Percentiles rank a stretch among this genome's conserved stretches.
Evolutionary conservation across 2,329 filamentous ascomycete species (phyloP).

Genomic region (Drechslerella coelobrocha): DNA sequence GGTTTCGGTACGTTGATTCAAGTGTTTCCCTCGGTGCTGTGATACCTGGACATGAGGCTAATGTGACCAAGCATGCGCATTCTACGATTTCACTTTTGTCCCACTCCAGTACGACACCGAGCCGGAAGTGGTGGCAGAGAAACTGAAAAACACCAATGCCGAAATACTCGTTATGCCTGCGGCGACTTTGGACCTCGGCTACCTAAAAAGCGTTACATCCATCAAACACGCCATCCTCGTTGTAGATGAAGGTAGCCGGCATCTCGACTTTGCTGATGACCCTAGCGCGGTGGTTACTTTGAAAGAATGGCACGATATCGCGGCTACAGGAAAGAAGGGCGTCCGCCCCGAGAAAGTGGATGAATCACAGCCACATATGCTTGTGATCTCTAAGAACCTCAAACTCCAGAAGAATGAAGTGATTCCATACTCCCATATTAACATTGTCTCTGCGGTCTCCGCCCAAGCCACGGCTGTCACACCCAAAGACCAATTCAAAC

Average conservation of each 20-base stretch:
- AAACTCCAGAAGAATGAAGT: slow-evolving; percentile 68
- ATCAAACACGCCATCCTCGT: slow-evolving; percentile 88
- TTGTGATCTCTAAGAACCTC: slow-evolving; percentile 37
- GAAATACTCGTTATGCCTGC: slow-evolving; percentile 85
- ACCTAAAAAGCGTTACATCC: slow-evolving; percentile 72
- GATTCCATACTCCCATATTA: slow-evolving; percentile 78
- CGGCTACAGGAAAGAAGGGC: slow-evolving; percentile 66
- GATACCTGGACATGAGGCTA: slow-evolving; percentile 54
- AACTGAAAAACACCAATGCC: slow-evolving; percentile 75
- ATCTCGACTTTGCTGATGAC: slow-evolving; percentile 80
- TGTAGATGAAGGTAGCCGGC: slow-evolving; percentile 84
- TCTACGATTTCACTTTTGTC: slow-evolving; percentile 84
- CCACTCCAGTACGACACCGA: slow-evolving; percentile 80
- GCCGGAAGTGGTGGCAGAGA: slow-evolving; percentile 70
- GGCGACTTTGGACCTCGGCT: slow-evolving; percentile 82
- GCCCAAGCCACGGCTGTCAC: slow-evolving; percentile 79
- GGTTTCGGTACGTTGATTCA: slow-evolving; percentile 69
- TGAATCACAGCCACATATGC: slow-evolving; percentile 44
- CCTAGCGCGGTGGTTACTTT: slow-evolving; percentile 70
- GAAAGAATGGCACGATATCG: slow-evolving; percentile 90
- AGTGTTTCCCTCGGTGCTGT: background rate
- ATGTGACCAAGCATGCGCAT: slow-evolving; percentile 88
- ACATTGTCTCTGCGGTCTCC: slow-evolving; percentile 85
- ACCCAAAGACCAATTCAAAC: slow-evolving; percentile 72
- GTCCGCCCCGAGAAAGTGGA: slow-evolving; percentile 68